A percentile compares a stretch with the other conserved stretches of the same genome.
These are phyloP conservation scores for Arxiozyma bovina DNA, from an alignment of 1,139 yeast genomes.

Conservation along the genomic window DNA sequence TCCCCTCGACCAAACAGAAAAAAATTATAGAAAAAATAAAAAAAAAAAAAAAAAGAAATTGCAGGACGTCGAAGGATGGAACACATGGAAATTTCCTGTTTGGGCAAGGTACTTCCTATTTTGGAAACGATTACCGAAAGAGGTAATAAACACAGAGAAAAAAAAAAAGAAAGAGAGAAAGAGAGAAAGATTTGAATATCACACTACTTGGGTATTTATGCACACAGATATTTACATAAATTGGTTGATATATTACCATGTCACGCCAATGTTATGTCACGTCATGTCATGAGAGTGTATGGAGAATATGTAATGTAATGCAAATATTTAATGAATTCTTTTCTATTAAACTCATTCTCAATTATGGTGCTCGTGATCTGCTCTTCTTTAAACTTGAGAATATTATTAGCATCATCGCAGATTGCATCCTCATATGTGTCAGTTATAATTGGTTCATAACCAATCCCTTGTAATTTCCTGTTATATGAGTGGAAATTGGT, in stretches of 20 bases:
- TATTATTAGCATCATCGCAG: conserved; percentile 35
- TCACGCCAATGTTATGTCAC: neutral
- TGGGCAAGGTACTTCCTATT: no score
- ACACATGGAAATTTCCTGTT: no score
- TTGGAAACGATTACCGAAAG: no score
- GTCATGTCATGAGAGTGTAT: neutral
- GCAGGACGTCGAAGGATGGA: no score
- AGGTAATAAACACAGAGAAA: no score
- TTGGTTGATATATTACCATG: neutral
- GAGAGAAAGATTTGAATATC: no score
- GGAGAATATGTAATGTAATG: conserved; percentile 1
- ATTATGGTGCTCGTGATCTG: conserved; percentile 45
- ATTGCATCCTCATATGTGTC: conserved; percentile 53
- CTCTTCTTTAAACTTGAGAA: conserved; percentile 60
- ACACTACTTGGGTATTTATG: no score
- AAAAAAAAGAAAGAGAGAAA: no score
- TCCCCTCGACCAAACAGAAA: no score
- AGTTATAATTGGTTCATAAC: conserved; percentile 65
- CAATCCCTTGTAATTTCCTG: conserved; percentile 55
- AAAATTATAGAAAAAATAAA: no score
- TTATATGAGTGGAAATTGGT: conserved; percentile 87
- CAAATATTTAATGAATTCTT: neutral
- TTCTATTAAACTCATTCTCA: neutral
- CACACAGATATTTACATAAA: no score
- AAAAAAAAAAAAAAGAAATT: no score